phyloP scores from a whole-genome alignment of 2,329 filamentous ascomycete genomes.

The Fusarium sp. region DNA sequence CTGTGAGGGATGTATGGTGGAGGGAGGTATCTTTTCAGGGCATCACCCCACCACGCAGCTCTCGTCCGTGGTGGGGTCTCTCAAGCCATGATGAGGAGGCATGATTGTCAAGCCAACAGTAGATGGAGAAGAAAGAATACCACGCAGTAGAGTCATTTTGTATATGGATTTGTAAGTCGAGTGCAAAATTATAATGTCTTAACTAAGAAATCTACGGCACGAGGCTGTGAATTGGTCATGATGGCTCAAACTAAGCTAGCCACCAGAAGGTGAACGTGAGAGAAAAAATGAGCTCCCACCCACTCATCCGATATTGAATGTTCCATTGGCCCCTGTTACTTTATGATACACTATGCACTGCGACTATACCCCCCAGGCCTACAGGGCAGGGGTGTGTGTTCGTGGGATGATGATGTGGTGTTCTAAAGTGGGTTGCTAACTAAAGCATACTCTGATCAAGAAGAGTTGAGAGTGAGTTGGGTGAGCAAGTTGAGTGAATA shows the following conservation, averaged over 20 bases:
- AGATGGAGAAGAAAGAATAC: too few relatives aligned
- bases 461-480: background rate
- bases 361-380: slow-evolving; percentile 3
- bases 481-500: slow-evolving; percentile 27
- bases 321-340: slow-evolving; percentile 19
- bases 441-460: background rate
- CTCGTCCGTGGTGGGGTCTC: slow-evolving; percentile 25
- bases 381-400: slow-evolving; percentile 21
- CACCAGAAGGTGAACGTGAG: background rate
- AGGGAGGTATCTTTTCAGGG: slow-evolving; percentile 30
- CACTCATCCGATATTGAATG: slow-evolving; percentile 37
- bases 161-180: slow-evolving; percentile 11
- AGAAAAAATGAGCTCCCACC: slow-evolving; percentile 22
- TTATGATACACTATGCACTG: slow-evolving; percentile 3
- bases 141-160: background rate
- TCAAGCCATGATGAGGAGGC: slow-evolving; percentile 11
- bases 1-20: background rate
- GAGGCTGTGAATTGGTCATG: slow-evolving; percentile 22
- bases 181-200: background rate
- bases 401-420: slow-evolving; percentile 42
- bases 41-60: slow-evolving; percentile 42
- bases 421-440: slow-evolving; percentile 24
- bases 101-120: background rate
- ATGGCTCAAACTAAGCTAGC: slow-evolving; percentile 8
- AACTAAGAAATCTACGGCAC: background rate